Evolutionary conservation across 1,284 basidiomycete genomes (phyloP), one percentile per base, ranked within the genome.

Genomic region (Leccinum angustisporum): DNA sequence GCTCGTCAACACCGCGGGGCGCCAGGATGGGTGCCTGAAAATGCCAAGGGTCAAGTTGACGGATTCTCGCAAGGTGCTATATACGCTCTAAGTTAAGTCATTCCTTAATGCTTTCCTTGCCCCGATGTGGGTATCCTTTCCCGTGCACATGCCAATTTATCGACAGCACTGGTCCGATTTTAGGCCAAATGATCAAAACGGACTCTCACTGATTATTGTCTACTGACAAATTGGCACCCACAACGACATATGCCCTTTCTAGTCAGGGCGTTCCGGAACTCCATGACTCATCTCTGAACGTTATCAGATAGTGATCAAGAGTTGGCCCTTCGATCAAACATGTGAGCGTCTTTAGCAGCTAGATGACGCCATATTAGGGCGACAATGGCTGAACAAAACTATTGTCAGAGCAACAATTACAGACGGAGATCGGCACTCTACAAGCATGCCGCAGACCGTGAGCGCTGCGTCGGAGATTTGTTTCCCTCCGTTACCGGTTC

Each of bases 11-110:
- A 56, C 58, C 56, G 57, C 30, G 46, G 61, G 54, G 16, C 51
- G 56, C 38, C 54, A 64, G 33, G 16, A 16, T 1, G 50, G 59
- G 46, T 61, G 38, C 58, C 66, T 54, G 65, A 61, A 46, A 60
- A 40, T 50, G 61, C 30, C 43, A 59, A 34, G 48, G n/a, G 46
- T 36, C 50, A 58, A 21, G 65, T 60, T 61, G 60, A 60, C 58
- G 54, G 34, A 56, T 52, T 36, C 61, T 65, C 33, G 51, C 65
- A 38, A 61, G 53, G 13, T 25, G 18, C 31, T 30, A n/a, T 36
- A 36, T 18, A 34, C 11, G 54, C 54, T 5, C 57, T 38, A 13
- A 46, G 7, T 51, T 60, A 36, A 53, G 34, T 59, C 18, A 57
- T 56, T 51, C 21, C 36, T 33, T 31, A 50, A 8, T 5, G 36